Evolutionary conservation across 2,329 filamentous ascomycete species (phyloP).

Genomic region (Aschersonia sp.): DNA sequence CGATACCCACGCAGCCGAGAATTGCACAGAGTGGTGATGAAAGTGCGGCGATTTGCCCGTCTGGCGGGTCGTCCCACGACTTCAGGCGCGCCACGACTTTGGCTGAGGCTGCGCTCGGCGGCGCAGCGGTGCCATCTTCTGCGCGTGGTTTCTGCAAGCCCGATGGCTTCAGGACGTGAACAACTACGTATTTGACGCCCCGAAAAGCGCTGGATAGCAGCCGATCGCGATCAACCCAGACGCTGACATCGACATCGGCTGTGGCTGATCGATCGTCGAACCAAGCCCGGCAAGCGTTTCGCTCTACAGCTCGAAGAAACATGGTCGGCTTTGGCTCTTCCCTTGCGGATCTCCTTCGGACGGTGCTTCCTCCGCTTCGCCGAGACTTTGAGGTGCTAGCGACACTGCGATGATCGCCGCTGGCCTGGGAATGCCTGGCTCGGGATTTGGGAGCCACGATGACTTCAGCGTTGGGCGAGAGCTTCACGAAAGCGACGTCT

Average conservation of each 20-base stretch:
- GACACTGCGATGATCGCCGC: conserved; percentile 67
- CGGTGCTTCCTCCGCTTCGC: conserved; percentile 61
- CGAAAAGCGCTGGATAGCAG: conserved; percentile 57
- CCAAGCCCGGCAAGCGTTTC: conserved; percentile 53
- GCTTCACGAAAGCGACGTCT: conserved; percentile 71
- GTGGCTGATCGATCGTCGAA: conserved; percentile 54
- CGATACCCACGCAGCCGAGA: conserved; percentile 55
- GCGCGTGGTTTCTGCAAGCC: conserved; percentile 57
- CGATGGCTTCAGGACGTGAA: conserved; percentile 77
- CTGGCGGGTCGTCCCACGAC: conserved; percentile 77
- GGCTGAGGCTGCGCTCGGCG: conserved; percentile 23
- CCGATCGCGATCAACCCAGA: conserved; percentile 77
- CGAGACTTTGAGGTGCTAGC: conserved; percentile 67
- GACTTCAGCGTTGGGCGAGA: conserved; percentile 87
- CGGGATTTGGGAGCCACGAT: conserved; percentile 91
- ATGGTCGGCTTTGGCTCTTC: conserved; percentile 54
- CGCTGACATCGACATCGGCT: conserved; percentile 50
- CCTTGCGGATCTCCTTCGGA: conserved; percentile 37
- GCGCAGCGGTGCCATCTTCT: conserved; percentile 46
- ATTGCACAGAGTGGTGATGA: conserved; percentile 64
- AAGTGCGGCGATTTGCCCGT: conserved; percentile 63
- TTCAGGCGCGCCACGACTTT: conserved; percentile 64
- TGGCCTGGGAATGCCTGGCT: conserved; percentile 48
- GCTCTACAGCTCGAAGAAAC: conserved; percentile 70
- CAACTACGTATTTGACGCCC: conserved; percentile 60